A percentile compares a stretch with the other conserved stretches of the same genome.
Evolutionary conservation across 1,284 basidiomycete genomes (phyloP).

Genomic region (Porphyrellus sp.): DNA sequence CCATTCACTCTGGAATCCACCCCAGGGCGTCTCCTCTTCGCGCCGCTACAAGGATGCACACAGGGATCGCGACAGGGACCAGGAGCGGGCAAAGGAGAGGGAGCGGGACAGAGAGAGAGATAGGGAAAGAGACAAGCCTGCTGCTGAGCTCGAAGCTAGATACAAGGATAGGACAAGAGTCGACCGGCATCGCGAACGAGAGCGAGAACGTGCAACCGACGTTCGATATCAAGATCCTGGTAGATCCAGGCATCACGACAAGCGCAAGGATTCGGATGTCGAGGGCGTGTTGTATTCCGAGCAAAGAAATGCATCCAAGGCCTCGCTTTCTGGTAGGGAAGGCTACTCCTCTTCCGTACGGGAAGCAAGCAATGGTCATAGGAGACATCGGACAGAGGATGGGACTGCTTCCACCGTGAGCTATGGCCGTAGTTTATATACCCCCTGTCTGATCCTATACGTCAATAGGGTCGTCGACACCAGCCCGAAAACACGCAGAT

Average conservation of each 20-base stretch:
- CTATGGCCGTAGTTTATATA: constrained; percentile 16
- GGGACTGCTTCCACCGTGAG: constrained; percentile 29
- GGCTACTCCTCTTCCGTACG: constrained; percentile 25
- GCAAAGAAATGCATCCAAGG: constrained; percentile 29
- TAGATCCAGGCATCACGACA: constrained; percentile 26
- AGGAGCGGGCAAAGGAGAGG: constrained; percentile 24
- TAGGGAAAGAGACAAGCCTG: constrained; percentile 20
- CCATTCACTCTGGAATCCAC: constrained; percentile 26
- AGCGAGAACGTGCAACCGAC: constrained; percentile 30
- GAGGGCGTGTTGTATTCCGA: constrained; percentile 29
- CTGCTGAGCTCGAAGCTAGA: constrained; percentile 27
- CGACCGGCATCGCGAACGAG: constrained; percentile 34
- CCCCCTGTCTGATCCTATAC: constrained; percentile 9
- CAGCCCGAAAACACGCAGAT: constrained; percentile 34
- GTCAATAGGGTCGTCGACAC: constrained; percentile 30
- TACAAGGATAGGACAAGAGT: constrained; percentile 28
- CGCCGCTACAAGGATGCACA: constrained; percentile 25
- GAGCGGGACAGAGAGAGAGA: constrained; percentile 22
- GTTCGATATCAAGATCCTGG: constrained; percentile 24
- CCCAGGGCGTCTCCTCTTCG: constrained; percentile 20
- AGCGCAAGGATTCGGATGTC: constrained; percentile 35
- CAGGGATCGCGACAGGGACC: constrained; percentile 26
- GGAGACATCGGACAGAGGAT: constrained; percentile 35
- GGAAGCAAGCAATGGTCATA: constrained; percentile 28
- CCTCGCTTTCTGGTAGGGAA: constrained; percentile 32